Evolutionary conservation across 805 yeast genomes (phyloP).

Genomic region (Starmerella ratchasimensis): DNA sequence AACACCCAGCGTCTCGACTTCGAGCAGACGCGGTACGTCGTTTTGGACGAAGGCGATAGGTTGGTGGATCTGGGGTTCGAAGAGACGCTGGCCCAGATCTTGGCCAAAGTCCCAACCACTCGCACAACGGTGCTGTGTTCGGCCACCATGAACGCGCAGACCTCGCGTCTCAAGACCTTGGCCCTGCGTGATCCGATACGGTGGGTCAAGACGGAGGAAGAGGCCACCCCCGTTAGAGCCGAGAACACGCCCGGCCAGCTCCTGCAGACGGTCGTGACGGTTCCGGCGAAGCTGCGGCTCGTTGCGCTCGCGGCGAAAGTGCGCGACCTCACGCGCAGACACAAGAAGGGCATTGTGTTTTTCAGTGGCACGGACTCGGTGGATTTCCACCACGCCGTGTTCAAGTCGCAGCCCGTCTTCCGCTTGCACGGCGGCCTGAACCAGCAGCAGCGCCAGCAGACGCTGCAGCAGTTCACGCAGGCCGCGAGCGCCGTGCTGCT

Average conservation of each 20-base stretch:
- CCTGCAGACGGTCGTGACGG: constrained; percentile 62
- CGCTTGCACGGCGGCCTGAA: constrained; percentile 84
- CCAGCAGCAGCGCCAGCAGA: constrained; percentile 70
- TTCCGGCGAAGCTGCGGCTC: constrained; percentile 82
- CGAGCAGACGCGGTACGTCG: constrained; percentile 67
- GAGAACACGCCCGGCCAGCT: constrained; percentile 80
- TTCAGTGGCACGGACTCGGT: constrained; percentile 95
- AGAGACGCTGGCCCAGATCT: constrained; percentile 71
- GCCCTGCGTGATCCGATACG: constrained; percentile 56
- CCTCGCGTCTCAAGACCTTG: constrained; percentile 64
- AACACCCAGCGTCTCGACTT: constrained; percentile 67
- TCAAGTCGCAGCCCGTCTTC: constrained; percentile 43
- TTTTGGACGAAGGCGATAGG: constrained; percentile 93
- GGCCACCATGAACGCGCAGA: constrained; percentile 79
- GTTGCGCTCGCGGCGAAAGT: constrained; percentile 65
- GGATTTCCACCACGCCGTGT: constrained; percentile 71
- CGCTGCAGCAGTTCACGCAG: constrained; percentile 34
- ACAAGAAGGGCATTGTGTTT: constrained; percentile 47
- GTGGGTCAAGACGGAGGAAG: constrained; percentile 31
- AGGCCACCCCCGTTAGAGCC: background rate
- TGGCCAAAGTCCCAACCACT: constrained; percentile 46
- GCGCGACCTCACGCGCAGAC: constrained; percentile 30
- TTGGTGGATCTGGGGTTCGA: constrained; percentile 93
- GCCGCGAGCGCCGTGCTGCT: constrained; percentile 47
- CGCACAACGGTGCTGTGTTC: constrained; percentile 80